A percentile compares a stretch with the other conserved stretches of the same genome.
These are phyloP conservation scores for Syzygium oleosum DNA, from an alignment of 345 rosid genomes.

Conservation along the genomic window DNA sequence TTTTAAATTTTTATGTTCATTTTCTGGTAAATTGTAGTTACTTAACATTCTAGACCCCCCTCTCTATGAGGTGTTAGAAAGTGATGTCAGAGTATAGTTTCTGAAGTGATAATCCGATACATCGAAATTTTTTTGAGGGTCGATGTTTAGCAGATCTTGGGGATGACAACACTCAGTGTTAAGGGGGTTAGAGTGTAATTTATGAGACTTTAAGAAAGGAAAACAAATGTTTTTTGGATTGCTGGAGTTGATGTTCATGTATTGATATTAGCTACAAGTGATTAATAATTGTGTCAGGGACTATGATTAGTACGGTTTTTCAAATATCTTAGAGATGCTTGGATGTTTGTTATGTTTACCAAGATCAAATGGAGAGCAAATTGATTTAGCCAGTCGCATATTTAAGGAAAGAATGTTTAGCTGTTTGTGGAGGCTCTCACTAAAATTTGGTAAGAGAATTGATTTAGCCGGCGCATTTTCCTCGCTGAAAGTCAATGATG, in stretches of 20 bases:
- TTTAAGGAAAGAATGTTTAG: background rate
- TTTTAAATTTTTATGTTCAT: background rate
- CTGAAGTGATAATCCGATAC: background rate
- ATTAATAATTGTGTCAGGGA: background rate
- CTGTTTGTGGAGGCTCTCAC: background rate
- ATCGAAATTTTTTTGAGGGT: background rate
- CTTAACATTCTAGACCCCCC: background rate
- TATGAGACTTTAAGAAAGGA: background rate
- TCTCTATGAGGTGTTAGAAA: background rate
- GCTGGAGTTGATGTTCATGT: background rate
- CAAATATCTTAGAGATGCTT: background rate
- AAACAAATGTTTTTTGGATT: background rate
- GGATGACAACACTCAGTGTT: background rate
- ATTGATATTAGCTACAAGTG: background rate
- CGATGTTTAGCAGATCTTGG: background rate
- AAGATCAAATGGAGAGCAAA: background rate
- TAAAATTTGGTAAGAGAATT: background rate
- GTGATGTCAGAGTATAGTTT: background rate
- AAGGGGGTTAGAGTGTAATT: background rate
- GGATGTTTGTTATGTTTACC: background rate
- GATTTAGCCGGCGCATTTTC: background rate
- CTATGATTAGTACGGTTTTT: background rate
- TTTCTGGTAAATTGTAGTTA: background rate
- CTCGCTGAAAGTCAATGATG: background rate
- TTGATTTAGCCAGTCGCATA: background rate